These are phyloP conservation scores for Chaetomiaceae sp. DNA, from an alignment of 2,329 filamentous ascomycete species.

Conservation along the genomic window DNA sequence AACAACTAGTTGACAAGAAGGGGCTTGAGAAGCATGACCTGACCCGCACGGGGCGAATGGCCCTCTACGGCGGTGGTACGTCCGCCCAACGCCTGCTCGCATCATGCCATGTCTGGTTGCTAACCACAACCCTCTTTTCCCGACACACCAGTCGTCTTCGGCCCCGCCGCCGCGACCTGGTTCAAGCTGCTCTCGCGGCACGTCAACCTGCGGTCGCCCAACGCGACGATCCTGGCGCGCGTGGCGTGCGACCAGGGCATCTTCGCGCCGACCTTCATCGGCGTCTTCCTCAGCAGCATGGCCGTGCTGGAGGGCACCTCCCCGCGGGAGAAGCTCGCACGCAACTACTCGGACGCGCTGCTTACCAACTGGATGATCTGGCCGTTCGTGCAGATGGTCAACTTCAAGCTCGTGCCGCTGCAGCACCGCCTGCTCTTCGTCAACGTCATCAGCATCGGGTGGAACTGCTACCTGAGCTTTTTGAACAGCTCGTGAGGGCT, in stretches of 20 bases:
- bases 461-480: slow-evolving; percentile 60
- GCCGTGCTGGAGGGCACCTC: slow-evolving; percentile 66
- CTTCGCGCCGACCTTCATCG: slow-evolving; percentile 80
- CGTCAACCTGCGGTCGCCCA: slow-evolving; percentile 56
- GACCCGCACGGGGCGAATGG: slow-evolving; percentile 69
- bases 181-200: slow-evolving; percentile 70
- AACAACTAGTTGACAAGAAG: slow-evolving; percentile 81
- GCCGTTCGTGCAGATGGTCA: slow-evolving; percentile 77
- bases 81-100: too few species aligned
- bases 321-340: slow-evolving; percentile 60
- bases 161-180: slow-evolving; percentile 82
- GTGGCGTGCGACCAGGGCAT: slow-evolving; percentile 74
- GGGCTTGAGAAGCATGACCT: slow-evolving; percentile 71
- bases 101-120: too few species aligned
- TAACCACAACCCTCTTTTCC: not conserved
- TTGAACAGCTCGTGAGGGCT: slow-evolving; percentile 48
- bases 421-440: slow-evolving; percentile 80
- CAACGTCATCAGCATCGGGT: slow-evolving; percentile 67
- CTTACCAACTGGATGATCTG: slow-evolving; percentile 82
- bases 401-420: slow-evolving; percentile 82
- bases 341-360: slow-evolving; percentile 65
- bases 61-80: slow-evolving; percentile 69
- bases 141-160: slow-evolving; percentile 61
- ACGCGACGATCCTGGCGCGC: slow-evolving; percentile 67
- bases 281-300: slow-evolving; percentile 77